Evolutionary conservation across 768 basidiomycete species (phyloP), one percentile per base, ranked within the genome.

Genomic region (Mycena latifolia): DNA sequence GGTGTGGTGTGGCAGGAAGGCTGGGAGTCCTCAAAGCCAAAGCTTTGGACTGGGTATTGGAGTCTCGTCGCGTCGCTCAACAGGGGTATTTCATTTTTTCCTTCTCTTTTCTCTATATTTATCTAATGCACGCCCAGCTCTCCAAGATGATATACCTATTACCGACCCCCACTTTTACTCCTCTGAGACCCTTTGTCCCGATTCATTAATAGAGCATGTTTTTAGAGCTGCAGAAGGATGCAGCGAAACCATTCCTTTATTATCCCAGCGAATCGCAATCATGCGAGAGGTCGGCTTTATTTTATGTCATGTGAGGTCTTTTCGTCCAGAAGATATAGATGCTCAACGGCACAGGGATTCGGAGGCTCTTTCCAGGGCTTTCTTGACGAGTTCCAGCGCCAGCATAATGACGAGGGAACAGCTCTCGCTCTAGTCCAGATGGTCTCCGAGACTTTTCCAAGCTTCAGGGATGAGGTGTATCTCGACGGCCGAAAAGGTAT

Each of bases 31-130:
- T 74, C 83, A 8, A 77, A 78, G n/a, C 81, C 66, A 46, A 82
- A 79, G 41, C 79, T 90, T 25, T 89, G 88, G 76, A 94, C 92
- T 0, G 95, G 95, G 0, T 97, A 97, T 72, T 94, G 93, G 92
- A 92, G 91, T 66, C 80, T 96, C 7, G 88, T 95, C 11, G 94
- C 95, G 33, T 88, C 93, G 2, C 74, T 96, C n/a, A 88, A 95
- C 74, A 81, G 90, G 84, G 94, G 94, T 93, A 67, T 67, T 7
- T 6, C 28, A 28, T 61, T 65, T 46, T 28, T 17, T 63, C 51
- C 35, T 58, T 37, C 28, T 41, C 58, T 47, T 57, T 47, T 61
- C 14, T 57, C 59, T 43, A n/a, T 29, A 28, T 24, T 47, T 55
- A 17, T 63, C 43, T 54, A 31, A 67, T 51, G 28, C 33, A 22